Percentiles rank a stretch among this genome's conserved stretches.
Conservation (phyloP, 2,329 filamentous ascomycete genomes). For the Penicillium sp. region DNA sequence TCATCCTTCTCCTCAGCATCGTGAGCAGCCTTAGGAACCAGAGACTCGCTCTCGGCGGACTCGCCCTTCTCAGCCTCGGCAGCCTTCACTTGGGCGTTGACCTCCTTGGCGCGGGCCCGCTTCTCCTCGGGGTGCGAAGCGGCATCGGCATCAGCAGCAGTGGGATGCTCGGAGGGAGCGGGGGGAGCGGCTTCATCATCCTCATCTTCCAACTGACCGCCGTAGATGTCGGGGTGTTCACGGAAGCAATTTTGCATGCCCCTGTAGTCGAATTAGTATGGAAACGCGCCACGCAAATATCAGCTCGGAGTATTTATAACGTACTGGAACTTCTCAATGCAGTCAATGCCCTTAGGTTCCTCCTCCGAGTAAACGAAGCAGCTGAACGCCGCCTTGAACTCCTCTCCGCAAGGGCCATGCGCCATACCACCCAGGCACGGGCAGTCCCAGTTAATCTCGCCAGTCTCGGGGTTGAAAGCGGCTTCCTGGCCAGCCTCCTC, state of each 20-base stretch:
- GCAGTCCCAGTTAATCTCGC: conserved; percentile 99
- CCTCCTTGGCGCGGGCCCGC: conserved; percentile 28
- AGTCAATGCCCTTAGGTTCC: conserved; percentile 97
- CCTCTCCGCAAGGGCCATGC: conserved; percentile 88
- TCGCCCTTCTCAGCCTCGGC: conserved; percentile 26
- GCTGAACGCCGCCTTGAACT: conserved; percentile 95
- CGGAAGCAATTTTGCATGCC: conserved; percentile 98
- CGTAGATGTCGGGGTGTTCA: conserved; percentile 89
- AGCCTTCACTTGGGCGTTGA: conserved; percentile 28
- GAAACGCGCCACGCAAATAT: neutral
- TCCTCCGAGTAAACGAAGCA: conserved; percentile 96
- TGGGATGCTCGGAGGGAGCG: conserved; percentile 30
- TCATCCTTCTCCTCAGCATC: conserved; percentile 42
- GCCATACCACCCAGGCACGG: conserved; percentile 98
- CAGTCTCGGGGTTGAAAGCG: conserved; percentile 97
- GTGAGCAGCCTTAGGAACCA: conserved; percentile 56
- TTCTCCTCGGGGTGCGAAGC: conserved; percentile 32
- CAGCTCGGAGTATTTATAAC: too few relatives aligned
- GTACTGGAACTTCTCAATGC: conserved; percentile 96
- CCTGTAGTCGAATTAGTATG: conserved; percentile 56
- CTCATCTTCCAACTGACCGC: conserved; percentile 78
- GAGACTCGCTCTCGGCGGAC: conserved; percentile 45
- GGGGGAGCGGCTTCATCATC: conserved; percentile 41
- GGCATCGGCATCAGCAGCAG: conserved; percentile 31
- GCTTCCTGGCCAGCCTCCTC: conserved; percentile 84